phyloP scores from a whole-genome alignment of 2,329 filamentous ascomycete species.

The Diaporthe citrichinensis region DNA sequence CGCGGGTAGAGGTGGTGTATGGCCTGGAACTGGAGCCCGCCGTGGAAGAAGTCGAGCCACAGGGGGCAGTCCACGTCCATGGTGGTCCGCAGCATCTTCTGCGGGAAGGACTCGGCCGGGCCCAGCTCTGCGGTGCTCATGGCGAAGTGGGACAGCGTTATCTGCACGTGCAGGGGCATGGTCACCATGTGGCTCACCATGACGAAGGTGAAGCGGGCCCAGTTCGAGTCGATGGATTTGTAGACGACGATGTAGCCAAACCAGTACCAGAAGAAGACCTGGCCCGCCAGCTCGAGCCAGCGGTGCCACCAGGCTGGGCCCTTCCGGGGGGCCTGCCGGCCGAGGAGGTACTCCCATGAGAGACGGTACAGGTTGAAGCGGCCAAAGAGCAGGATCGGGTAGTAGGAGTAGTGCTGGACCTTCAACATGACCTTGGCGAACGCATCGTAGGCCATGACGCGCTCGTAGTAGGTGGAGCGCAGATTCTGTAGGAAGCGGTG shows the following conservation, averaged over 20 bases:
- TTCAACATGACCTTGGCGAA: constrained; percentile 78
- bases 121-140: constrained; percentile 94
- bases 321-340: constrained; percentile 78
- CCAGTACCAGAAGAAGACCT: constrained; percentile 87
- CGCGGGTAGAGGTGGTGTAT: constrained; percentile 90
- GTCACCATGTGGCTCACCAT: constrained; percentile 86
- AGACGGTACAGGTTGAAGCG: constrained; percentile 90
- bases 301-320: constrained; percentile 88
- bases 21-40: constrained; percentile 90
- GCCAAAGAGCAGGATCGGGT: constrained; percentile 83
- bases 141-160: constrained; percentile 91
- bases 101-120: constrained; percentile 86
- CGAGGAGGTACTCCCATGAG: constrained; percentile 83
- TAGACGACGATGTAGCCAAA: constrained; percentile 89
- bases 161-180: constrained; percentile 88
- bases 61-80: constrained; percentile 93
- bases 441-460: constrained; percentile 82
- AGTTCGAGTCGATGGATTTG: constrained; percentile 76
- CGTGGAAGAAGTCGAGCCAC: constrained; percentile 92
- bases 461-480: constrained; percentile 86
- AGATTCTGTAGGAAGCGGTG: constrained; percentile 83
- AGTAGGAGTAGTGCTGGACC: constrained; percentile 88
- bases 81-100: constrained; percentile 91
- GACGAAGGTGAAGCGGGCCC: constrained; percentile 80
- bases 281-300: constrained; percentile 82